Base-by-base conservation (phyloP, 345 rosid species). In the Adansonia digitata region DNA sequence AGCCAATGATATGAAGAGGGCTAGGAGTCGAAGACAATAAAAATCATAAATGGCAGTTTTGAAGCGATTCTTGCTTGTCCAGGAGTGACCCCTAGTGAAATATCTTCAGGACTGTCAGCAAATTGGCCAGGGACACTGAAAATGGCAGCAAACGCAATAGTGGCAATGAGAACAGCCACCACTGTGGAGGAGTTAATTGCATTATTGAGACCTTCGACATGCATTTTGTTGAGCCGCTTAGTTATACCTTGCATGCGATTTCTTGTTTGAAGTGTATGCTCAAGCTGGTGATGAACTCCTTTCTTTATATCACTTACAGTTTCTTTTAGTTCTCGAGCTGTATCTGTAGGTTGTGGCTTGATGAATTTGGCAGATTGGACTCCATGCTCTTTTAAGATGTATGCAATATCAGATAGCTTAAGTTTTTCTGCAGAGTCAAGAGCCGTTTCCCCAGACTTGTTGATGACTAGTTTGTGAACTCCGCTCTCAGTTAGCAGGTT, bases 141-240 rank as follows among this genome's bases (percentile, higher is more conserved):
- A 75, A 95, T 95, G 51, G 99, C 98, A 22, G 94, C 99, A 69
- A 93, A 95, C 5, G 99, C 94, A 31, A 93, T 91, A 0, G 97
- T 90, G 20, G 99, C 94, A 37, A 95, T 95, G 64, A 95, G 99
- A 74, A 95, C 91, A 7, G 98, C 98, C 0, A 93, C 98, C 14
- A 95, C 80, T 2, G 98, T 94, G 26, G 91, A 92, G 66, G 97
- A 94, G 87, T 60, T 94, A 77, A 92, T 92, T 6, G 97, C 97
- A 48, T 95, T 93, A 85, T 89, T 95, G 60, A 95, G 92, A 63
- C 99, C 98, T 88, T 90, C 97, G 0, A 83, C 69, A 68, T 93
- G 91, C 96, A 91, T 77, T 84, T 84, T 95, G 84, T 89, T 88
- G 59, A 94, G 75, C 39, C 90, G 80, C 84, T 92, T 92, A 29